Conservation (phyloP, 2,329 filamentous ascomycete genomes). For the Huntiella omanensis region DNA sequence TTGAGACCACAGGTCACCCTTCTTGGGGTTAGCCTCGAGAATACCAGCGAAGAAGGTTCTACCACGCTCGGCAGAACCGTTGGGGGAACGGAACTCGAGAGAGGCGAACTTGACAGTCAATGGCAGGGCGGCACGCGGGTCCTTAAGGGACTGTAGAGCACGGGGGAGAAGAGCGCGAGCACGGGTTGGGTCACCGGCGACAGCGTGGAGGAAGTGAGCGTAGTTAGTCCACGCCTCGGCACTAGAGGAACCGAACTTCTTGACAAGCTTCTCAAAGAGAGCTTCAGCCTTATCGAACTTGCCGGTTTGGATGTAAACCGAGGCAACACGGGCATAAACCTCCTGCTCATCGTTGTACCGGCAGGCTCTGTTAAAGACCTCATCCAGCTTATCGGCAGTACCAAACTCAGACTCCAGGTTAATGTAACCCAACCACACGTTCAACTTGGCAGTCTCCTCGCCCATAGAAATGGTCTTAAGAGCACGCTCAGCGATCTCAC, state of each 20-base stretch:
- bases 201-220: slow-evolving; percentile 76
- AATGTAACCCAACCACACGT: slow-evolving; percentile 85
- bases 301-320: slow-evolving; percentile 84
- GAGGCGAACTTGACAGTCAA: slow-evolving; percentile 77
- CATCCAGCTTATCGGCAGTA: slow-evolving; percentile 61
- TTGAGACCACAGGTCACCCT: slow-evolving; percentile 83
- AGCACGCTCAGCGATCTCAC: slow-evolving; percentile 77
- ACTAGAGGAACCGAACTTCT: slow-evolving; percentile 70
- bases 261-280: slow-evolving; percentile 69
- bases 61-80: slow-evolving; percentile 74
- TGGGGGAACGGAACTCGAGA: slow-evolving; percentile 70
- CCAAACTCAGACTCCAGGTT: slow-evolving; percentile 89
- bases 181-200: slow-evolving; percentile 47
- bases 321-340: slow-evolving; percentile 73
- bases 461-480: slow-evolving; percentile 79
- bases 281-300: slow-evolving; percentile 77
- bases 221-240: slow-evolving; percentile 86
- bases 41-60: slow-evolving; percentile 88
- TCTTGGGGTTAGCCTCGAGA: slow-evolving; percentile 68
- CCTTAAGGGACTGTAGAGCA: slow-evolving; percentile 61
- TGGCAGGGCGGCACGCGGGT: slow-evolving; percentile 40
- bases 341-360: slow-evolving; percentile 86
- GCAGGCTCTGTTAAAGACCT: slow-evolving; percentile 79
- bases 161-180: slow-evolving; percentile 63
- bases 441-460: slow-evolving; percentile 81